Percentiles rank a stretch among this genome's conserved stretches.
Evolutionary conservation across 768 basidiomycete genomes (phyloP).

Genomic region (Pisolithus marmoratus): DNA sequence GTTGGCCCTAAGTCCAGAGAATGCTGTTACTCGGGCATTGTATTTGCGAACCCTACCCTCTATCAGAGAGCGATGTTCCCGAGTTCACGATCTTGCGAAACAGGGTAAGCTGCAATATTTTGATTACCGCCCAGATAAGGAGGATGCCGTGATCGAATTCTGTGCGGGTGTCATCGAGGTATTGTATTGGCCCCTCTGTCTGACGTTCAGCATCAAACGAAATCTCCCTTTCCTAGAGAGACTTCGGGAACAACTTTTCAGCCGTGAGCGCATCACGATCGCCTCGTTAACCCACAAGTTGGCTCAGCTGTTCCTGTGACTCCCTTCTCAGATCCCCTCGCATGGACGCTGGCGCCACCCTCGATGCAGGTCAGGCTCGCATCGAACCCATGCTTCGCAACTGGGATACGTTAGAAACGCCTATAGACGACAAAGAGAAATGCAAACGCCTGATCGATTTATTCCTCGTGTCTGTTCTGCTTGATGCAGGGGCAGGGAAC

Average conservation of each 20-base stretch:
- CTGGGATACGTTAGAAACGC: constrained; percentile 42
- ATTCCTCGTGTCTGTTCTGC: constrained; percentile 83
- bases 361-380: constrained; percentile 64
- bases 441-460: constrained; percentile 80
- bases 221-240: constrained; percentile 47
- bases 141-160: constrained; percentile 62
- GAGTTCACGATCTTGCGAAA: constrained; percentile 74
- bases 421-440: constrained; percentile 50
- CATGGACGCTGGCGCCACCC: constrained; percentile 90
- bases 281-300: neutral
- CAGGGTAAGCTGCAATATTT: constrained; percentile 78
- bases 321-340: constrained; percentile 59
- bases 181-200: constrained; percentile 11
- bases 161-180: constrained; percentile 79
- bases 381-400: constrained; percentile 52
- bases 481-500: constrained; percentile 92
- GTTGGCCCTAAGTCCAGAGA: constrained; percentile 4
- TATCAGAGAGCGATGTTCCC: constrained; percentile 80
- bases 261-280: constrained; percentile 38
- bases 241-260: constrained; percentile 67
- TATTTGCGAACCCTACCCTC: constrained; percentile 85
- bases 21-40: constrained; percentile 30
- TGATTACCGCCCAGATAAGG: constrained; percentile 74
- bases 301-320: neutral
- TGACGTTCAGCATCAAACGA: constrained; percentile 1